Evolutionary conservation across 1,139 yeast species (phyloP).

Genomic region (Suhomyces terraborum): DNA sequence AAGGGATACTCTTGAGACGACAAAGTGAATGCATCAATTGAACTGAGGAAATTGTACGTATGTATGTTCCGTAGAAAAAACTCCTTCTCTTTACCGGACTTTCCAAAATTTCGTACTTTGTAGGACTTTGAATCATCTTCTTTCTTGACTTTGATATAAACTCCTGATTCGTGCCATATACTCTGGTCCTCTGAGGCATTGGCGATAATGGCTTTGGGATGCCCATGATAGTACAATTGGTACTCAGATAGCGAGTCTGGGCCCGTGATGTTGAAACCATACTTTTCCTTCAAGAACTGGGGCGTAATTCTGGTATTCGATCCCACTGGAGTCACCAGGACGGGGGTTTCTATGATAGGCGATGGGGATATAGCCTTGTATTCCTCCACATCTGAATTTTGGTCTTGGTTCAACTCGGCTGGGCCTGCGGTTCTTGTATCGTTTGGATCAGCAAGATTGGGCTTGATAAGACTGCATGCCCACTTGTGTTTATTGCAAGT

Average conservation of each 20-base stretch:
- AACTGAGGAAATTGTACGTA: conserved; percentile 25
- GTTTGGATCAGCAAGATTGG: conserved; percentile 1
- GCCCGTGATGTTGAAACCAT: conserved; percentile 29
- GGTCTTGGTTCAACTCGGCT: not conserved
- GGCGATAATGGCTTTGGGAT: conserved; percentile 31
- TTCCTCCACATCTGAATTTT: not conserved
- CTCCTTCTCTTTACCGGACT: conserved; percentile 17
- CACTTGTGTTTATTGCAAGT: conserved; percentile 29
- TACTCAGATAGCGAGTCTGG: conserved; percentile 23
- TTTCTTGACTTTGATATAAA: conserved; percentile 23
- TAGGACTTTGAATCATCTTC: conserved; percentile 14
- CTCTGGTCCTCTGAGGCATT: conserved; percentile 24
- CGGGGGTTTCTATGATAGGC: conserved; percentile 1
- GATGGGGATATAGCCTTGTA: conserved; percentile 1
- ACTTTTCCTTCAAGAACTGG: conserved; percentile 26
- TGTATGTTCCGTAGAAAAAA: conserved; percentile 20
- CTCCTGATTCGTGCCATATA: conserved; percentile 34
- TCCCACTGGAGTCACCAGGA: not conserved
- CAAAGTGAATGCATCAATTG: conserved; percentile 38
- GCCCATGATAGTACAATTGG: conserved; percentile 30
- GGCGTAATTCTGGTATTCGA: conserved; percentile 21
- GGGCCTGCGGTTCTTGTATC: conserved; percentile 7
- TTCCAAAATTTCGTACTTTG: conserved; percentile 19
- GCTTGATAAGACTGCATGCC: conserved; percentile 18
- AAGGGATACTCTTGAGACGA: conserved; percentile 28